phyloP scores from a whole-genome alignment of 805 yeast species.

The Saccharomycopsis sp. region DNA sequence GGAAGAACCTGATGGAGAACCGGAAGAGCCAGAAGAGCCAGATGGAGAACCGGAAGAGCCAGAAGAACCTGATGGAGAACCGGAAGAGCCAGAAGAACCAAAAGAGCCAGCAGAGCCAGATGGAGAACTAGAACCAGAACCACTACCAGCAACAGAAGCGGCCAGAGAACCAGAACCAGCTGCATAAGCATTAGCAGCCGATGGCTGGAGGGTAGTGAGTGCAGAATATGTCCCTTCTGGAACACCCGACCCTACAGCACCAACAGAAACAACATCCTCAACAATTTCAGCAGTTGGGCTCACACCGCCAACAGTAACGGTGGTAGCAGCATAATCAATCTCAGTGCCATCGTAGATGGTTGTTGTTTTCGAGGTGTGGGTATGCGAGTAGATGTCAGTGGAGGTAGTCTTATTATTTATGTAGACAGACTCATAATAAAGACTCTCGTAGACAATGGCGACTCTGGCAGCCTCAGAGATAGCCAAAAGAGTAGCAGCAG shows the following conservation, averaged over 20 bases:
- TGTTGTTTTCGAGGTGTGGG: neutral
- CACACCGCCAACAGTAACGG: neutral
- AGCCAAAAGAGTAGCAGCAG: neutral
- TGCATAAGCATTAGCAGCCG: neutral
- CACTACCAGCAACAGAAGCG: constrained; percentile 7
- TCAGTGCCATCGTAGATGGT: neutral
- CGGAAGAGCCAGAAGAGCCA: constrained; percentile 19
- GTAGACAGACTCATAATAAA: neutral
- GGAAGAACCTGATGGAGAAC: constrained; percentile 17
- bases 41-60: constrained; percentile 24
- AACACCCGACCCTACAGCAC: neutral
- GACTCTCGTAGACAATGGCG: neutral
- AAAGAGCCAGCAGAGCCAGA: constrained; percentile 6
- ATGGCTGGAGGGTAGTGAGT: neutral
- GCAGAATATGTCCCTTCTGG: neutral
- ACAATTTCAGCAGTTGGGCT: neutral
- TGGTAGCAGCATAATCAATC: neutral
- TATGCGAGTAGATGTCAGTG: neutral
- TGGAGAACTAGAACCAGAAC: constrained; percentile 9
- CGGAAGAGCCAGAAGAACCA: too few species aligned
- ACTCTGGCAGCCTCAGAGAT: constrained; percentile 1
- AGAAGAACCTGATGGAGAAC: constrained; percentile 19
- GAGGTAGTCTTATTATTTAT: neutral
- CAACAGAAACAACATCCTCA: too few species aligned
- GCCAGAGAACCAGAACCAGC: constrained; percentile 9